Conservation (phyloP, 371 early-diverging fungal species). For the Apophysomyces trapeziformis region DNA sequence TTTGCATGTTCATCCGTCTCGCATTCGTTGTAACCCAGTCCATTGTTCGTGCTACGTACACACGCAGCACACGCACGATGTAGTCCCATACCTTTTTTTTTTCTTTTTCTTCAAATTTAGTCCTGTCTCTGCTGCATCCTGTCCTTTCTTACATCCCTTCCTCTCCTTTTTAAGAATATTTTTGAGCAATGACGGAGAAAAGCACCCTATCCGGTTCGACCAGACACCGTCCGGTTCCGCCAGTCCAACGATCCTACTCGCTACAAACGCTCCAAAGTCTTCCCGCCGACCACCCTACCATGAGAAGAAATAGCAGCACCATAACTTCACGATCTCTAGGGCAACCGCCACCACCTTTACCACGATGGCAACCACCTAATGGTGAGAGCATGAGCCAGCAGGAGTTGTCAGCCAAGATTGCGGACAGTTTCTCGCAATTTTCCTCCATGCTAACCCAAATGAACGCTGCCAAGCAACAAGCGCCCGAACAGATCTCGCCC, state of each 20-base stretch:
- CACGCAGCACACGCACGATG: constrained; percentile 1
- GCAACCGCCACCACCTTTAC: no score
- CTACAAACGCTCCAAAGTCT: not conserved
- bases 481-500: not conserved
- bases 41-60: constrained; percentile 8
- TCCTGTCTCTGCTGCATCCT: not conserved
- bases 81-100: constrained; percentile 9
- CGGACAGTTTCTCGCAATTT: constrained; percentile 50
- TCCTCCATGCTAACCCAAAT: constrained; percentile 42
- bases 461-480: constrained; percentile 19
- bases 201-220: not conserved
- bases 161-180: not conserved
- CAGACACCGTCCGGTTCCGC: not conserved
- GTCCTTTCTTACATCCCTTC: not conserved
- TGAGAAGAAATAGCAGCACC: not conserved
- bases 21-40: constrained; percentile 1
- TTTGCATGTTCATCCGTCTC: not conserved
- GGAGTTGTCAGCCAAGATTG: constrained; percentile 42
- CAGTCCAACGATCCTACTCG: constrained; percentile 3
- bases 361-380: not conserved
- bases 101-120: not conserved
- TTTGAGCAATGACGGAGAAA: not conserved
- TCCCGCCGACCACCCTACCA: not conserved
- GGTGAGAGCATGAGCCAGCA: constrained; percentile 25
- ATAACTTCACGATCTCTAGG: not conserved